Conservation (phyloP, 2,329 filamentous ascomycete genomes). For the Coniochaeta sp. region DNA sequence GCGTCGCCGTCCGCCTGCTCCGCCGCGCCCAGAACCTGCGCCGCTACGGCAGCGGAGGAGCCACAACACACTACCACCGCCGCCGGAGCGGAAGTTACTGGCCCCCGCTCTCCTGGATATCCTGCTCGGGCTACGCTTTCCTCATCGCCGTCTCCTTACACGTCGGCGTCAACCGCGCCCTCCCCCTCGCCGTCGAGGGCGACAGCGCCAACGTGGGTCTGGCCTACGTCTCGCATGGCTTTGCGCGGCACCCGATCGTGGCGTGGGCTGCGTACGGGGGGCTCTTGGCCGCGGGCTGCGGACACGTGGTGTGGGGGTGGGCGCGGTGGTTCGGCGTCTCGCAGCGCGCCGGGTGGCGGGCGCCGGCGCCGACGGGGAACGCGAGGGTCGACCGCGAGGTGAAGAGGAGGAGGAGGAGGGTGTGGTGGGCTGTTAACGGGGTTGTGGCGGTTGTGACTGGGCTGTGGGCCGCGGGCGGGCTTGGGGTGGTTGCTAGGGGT, state of each 20-base stretch:
- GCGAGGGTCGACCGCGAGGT: constrained; percentile 35
- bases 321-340: constrained; percentile 71
- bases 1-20: constrained; percentile 68
- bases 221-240: constrained; percentile 78
- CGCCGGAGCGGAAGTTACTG: constrained; percentile 46
- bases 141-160: constrained; percentile 62
- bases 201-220: constrained; percentile 82
- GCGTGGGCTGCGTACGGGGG: constrained; percentile 64
- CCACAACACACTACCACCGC: too few relatives aligned
- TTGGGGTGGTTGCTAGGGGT: constrained; percentile 69
- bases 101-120: constrained; percentile 66
- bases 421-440: constrained; percentile 67
- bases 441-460: constrained; percentile 48
- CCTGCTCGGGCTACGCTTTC: constrained; percentile 65
- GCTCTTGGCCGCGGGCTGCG: constrained; percentile 60
- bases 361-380: constrained; percentile 30
- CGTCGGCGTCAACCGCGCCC: constrained; percentile 64
- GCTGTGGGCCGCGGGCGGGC: constrained; percentile 74
- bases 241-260: constrained; percentile 60
- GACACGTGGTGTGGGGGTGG: constrained; percentile 78
- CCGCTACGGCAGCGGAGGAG: constrained; percentile 73
- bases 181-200: constrained; percentile 72
- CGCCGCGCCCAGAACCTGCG: constrained; percentile 63
- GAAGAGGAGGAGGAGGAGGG: constrained; percentile 41
- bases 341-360: constrained; percentile 45